A percentile compares a stretch with the other conserved stretches of the same genome.
Conservation (phyloP, 108 stramenopile species). For the Aurantiochytrium sp. region DNA sequence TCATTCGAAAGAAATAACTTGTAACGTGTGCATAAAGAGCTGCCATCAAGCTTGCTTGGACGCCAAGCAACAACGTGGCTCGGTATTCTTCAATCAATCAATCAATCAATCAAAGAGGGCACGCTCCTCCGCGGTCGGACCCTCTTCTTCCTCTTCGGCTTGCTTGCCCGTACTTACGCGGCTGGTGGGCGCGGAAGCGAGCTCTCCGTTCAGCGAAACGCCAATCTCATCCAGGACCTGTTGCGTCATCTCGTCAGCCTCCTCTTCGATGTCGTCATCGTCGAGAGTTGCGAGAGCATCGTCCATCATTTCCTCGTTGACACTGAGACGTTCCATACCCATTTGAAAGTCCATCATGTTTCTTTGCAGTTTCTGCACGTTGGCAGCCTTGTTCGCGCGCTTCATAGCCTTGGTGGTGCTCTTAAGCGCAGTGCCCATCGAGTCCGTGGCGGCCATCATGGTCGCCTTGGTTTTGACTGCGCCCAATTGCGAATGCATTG, state of each 20-base stretch:
- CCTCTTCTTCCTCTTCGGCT: background rate
- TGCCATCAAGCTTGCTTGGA: too few relatives aligned
- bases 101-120: background rate
- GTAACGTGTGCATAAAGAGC: too few relatives aligned
- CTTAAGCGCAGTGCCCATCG: background rate
- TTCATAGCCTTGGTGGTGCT: background rate
- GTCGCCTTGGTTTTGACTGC: background rate
- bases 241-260: conserved; percentile 14
- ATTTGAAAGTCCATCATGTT: background rate
- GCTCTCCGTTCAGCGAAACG: background rate
- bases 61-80: background rate
- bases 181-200: background rate
- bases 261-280: conserved; percentile 13
- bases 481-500: background rate
- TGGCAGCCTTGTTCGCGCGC: background rate
- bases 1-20: too few relatives aligned
- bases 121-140: background rate
- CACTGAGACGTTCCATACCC: background rate
- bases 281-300: conserved; percentile 22
- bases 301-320: conserved; percentile 26
- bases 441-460: background rate
- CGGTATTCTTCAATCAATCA: background rate
- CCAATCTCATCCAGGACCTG: conserved; percentile 22
- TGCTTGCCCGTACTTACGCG: background rate
- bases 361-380: background rate